Evolutionary conservation across 108 stramenopile genomes (phyloP), one percentile per base, ranked within the genome.

Genomic region (Skeletonema grethae): DNA sequence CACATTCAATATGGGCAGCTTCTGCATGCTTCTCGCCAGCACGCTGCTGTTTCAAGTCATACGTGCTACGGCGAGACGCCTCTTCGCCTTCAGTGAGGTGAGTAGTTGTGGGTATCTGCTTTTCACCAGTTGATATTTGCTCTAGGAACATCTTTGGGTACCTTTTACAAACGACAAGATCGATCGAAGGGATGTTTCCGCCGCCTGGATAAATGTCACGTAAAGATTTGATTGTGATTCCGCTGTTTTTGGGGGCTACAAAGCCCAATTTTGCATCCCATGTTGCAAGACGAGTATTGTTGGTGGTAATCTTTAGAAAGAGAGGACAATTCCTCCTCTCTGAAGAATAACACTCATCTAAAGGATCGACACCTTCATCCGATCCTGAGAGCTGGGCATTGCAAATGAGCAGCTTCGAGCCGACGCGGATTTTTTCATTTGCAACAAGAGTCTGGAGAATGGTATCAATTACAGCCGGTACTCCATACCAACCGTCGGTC

Each of bases 231-330:
- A 88, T 74, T n/a, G 80, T 24, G 61, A 86, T 38, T 15, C 53
- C 67, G 18, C 82, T 72, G 46, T 50, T 30, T 41, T 34, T 53
- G 22, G 69, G 43, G 64, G 55, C 50, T 2, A 90, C 77, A 76
- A 92, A 92, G 20, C 95, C 95, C 24, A 95, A 82, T 59, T 87
- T 90, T 24, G 88, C 76, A 67, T 90, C 80, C 90, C 92, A 95
- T 62, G 67, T 85, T n/a, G 92, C 92, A 24, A 90, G 65, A 25
- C 95, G 74, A 35, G 89, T 84, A 16, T 84, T 76, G 68, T 95
- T 95, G 38, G 88, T 77, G 20, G 53, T 61, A n/a, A 95, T 72
- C 32, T 73, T 56, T 0, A 93, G 73, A 43, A 66, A 39, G 29
- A 80, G 34, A 29, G 71, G 65, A 45, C 79, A 82, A 15, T 67